phyloP scores from a whole-genome alignment of 495 filamentous ascomycete species.

The Alectoria sarmentosa region DNA sequence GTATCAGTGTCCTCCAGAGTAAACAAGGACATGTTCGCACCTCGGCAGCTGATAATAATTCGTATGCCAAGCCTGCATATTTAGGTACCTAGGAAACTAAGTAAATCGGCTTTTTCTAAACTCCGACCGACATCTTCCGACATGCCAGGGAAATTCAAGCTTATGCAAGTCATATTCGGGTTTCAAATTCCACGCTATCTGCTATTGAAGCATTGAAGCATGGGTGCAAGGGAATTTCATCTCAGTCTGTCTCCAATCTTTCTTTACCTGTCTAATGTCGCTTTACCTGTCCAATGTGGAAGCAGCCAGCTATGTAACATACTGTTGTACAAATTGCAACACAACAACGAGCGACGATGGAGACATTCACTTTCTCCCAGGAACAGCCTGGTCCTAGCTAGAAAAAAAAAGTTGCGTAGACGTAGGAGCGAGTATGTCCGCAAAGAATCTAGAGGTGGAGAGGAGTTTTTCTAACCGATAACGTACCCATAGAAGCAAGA shows the following conservation, averaged over 20 bases:
- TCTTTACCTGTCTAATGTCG: too few relatives aligned
- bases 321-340: too few relatives aligned
- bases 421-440: neutral
- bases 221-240: too few relatives aligned
- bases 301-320: too few relatives aligned
- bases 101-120: too few relatives aligned
- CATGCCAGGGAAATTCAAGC: too few relatives aligned
- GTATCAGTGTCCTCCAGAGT: neutral
- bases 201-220: too few relatives aligned
- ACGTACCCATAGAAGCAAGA: neutral
- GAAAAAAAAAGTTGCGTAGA: too few relatives aligned
- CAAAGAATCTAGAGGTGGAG: neutral
- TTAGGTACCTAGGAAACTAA: too few relatives aligned
- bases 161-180: neutral
- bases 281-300: too few relatives aligned
- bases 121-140: neutral
- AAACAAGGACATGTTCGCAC: neutral
- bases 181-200: neutral
- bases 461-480: neutral
- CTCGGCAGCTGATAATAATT: neutral
- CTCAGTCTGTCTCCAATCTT: too few relatives aligned
- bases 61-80: neutral
- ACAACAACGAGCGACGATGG: neutral
- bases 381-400: too few relatives aligned
- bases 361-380: neutral